Evolutionary conservation across 306 rosid genomes (phyloP), one percentile per base, ranked within the genome.

Genomic region (Vicia villosa): DNA sequence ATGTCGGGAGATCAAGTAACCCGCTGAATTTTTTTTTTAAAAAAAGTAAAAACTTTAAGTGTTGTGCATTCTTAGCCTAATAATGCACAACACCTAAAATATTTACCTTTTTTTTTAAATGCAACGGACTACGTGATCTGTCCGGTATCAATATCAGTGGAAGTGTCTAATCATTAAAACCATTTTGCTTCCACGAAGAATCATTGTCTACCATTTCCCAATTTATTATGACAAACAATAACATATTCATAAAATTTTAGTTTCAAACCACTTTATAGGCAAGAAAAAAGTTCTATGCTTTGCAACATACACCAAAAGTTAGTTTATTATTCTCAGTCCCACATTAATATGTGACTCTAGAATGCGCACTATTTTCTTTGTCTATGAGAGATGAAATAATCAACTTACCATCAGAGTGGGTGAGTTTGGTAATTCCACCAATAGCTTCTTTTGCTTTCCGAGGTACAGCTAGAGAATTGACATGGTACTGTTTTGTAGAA

Each of bases 401-500:
- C 69, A 65, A 49, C 55, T 74, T 86, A 94, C 99, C 97, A 84
- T 94, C 97, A 38, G 91, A 69, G 67, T 91, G 97, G 79, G 92
- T 83, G 69, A 94, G 96, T 54, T 47, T 81, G 69, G 99, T 86
- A 30, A 91, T 91, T 79, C 99, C 99, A 77, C 99, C 99, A 81
- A 91, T 94, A 55, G 99, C 99, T 83, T 94, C 99, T 85, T 94
- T 91, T 77, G 99, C 99, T 91, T 88, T 94, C 67, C 97, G 84
- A 56, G 96, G 99, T 52, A 94, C 99, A 22, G 97, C 95, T 47
- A 91, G 89, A 73, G 99, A 94, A 80, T 94, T 94, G 68, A 91
- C 99, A 71, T 91, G 97, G 85, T 91, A 91, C 79, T 87, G 84
- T 83, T 80, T 88, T 32, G 86, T 52, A 80, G 92, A 86, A 79